Conservation (phyloP, 2,329 filamentous ascomycete genomes). For the Onygena corvina region DNA sequence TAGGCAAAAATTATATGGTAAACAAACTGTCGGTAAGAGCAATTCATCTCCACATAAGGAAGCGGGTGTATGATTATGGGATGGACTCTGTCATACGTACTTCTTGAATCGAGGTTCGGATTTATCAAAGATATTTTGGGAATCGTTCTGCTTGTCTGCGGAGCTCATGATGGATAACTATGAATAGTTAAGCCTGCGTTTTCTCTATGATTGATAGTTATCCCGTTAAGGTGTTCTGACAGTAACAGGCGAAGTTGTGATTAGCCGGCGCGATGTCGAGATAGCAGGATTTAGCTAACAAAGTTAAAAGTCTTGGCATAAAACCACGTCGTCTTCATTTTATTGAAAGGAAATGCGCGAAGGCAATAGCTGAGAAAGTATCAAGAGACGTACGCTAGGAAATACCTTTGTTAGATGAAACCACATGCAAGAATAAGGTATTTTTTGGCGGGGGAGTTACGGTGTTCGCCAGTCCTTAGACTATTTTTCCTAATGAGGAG, state of each 20-base stretch:
- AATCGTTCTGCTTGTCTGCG: constrained; percentile 22
- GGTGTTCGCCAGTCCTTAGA: too few species aligned
- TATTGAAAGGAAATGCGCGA: too few species aligned
- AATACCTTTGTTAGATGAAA: too few species aligned
- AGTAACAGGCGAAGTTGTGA: not conserved
- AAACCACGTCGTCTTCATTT: too few species aligned
- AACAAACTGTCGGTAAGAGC: not conserved
- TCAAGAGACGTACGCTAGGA: too few species aligned
- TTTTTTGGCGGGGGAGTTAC: too few species aligned
- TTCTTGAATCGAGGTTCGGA: constrained; percentile 51
- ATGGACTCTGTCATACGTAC: constrained; percentile 39
- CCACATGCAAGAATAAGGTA: too few species aligned
- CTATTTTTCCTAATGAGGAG: too few species aligned
- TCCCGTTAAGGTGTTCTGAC: not conserved
- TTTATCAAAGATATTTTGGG: constrained; percentile 46
- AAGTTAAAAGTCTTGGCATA: not conserved
- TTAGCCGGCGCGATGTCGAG: not conserved
- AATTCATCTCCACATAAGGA: not conserved
- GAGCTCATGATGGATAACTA: not conserved
- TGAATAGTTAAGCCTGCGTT: not conserved
- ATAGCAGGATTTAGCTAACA: not conserved
- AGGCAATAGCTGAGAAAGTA: too few species aligned
- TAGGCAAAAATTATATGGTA: not conserved
- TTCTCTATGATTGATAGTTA: not conserved
- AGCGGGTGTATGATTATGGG: not conserved